Evolutionary conservation across 2,329 filamentous ascomycete genomes (phyloP).

Genomic region (Epichloe typhina): DNA sequence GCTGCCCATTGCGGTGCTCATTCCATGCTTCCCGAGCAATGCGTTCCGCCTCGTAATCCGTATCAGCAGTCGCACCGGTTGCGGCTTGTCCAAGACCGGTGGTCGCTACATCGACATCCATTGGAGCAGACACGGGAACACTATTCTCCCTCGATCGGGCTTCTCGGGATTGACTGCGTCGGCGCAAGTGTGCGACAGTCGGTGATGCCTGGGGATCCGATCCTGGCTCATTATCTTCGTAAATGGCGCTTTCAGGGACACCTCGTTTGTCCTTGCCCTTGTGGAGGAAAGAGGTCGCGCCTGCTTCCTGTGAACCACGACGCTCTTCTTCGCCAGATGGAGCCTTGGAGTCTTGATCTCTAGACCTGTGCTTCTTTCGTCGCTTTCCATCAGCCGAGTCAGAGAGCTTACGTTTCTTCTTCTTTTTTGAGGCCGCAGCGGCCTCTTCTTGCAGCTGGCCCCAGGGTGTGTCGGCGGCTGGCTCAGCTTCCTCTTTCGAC

Average conservation of each 20-base stretch:
- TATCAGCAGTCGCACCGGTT: background rate
- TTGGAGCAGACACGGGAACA: slow-evolving; percentile 10
- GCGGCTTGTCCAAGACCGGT: background rate
- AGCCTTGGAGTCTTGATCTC: slow-evolving; percentile 11
- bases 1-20: slow-evolving; percentile 19
- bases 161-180: slow-evolving; percentile 14
- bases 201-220: slow-evolving; percentile 15
- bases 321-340: slow-evolving; percentile 2
- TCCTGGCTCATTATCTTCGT: slow-evolving; percentile 10
- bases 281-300: slow-evolving; percentile 7
- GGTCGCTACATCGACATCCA: slow-evolving; percentile 12
- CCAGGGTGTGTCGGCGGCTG: slow-evolving; percentile 3
- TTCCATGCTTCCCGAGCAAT: slow-evolving; percentile 23
- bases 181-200: slow-evolving; percentile 14
- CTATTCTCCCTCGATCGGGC: slow-evolving; percentile 16
- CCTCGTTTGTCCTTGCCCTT: slow-evolving; percentile 2
- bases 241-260: slow-evolving; percentile 7
- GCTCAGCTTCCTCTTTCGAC: background rate
- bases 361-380: slow-evolving; percentile 20
- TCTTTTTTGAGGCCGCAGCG: slow-evolving; percentile 12
- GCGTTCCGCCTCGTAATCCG: slow-evolving; percentile 15
- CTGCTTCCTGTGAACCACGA: background rate
- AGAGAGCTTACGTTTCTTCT: slow-evolving; percentile 21
- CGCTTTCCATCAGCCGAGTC: slow-evolving; percentile 18
- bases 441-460: slow-evolving; percentile 7